These are phyloP conservation scores for Gracilaria domingensis DNA, from an alignment of 23 red algal species.

Conservation along the genomic window DNA sequence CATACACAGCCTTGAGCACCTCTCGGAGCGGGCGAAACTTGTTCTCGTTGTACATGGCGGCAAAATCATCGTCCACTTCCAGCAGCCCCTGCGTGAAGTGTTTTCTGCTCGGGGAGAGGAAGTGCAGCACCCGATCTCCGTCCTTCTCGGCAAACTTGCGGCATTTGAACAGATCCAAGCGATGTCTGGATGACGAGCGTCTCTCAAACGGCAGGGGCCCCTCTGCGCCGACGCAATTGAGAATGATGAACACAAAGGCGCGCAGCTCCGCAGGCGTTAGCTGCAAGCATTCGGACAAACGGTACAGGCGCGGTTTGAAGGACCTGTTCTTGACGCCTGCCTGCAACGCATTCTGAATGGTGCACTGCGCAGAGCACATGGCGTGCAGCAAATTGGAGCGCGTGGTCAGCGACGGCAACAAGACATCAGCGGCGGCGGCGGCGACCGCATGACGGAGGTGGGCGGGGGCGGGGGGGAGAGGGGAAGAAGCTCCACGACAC, in stretches of 20 bases:
- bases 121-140: conserved; percentile 52
- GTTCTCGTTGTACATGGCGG: no score
- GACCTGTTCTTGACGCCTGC: conserved; percentile 36
- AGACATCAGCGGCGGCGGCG: no score
- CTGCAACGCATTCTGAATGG: conserved; percentile 11
- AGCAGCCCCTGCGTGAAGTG: no score
- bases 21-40: no score
- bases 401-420: neutral
- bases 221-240: conserved; percentile 62
- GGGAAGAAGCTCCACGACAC: no score
- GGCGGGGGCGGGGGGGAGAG: neutral
- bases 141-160: conserved; percentile 53
- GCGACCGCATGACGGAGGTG: neutral
- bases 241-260: conserved; percentile 69
- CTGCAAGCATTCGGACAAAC: conserved; percentile 38
- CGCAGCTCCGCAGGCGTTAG: conserved; percentile 26
- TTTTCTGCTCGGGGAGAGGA: no score
- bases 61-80: no score
- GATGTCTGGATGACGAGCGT: neutral
- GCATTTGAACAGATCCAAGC: conserved; percentile 48
- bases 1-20: no score
- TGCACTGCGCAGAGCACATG: conserved; percentile 26
- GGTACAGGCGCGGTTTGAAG: conserved; percentile 69
- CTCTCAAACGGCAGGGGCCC: conserved; percentile 37
- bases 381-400: conserved; percentile 52